Base-by-base conservation (phyloP, 2,329 filamentous ascomycete species). In the Phaeosphaeriaceae sp. region DNA sequence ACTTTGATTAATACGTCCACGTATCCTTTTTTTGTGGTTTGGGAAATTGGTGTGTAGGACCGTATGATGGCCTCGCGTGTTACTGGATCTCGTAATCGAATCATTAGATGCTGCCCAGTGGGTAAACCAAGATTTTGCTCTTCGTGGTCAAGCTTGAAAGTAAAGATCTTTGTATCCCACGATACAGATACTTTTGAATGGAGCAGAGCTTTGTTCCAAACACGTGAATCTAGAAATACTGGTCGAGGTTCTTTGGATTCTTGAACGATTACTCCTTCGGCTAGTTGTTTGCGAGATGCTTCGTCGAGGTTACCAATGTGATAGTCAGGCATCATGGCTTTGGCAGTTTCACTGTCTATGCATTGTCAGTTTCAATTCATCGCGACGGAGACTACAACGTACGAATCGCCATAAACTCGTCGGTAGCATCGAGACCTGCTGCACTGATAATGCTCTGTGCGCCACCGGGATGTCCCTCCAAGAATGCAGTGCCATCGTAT, bases 351-450 rank as follows among this genome's bases (percentile, higher is more conserved):
- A 69, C 88, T 92, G 71, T 96, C 90, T 93, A 38, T 30, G 30
- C 42, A 11, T 5, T 53, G 50, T 74, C 59, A 75, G 67, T 33
- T 42, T 47, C 12, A n/a, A 26, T 26, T 37, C n/a, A 37, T 6
- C 17, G 6, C 12, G 1, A 8, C n/a, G 21, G 4, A 23, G 6
- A 12, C 8, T n/a, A 7, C 6, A 7, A 42, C 89, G 81, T 79
- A 93, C 90, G 92, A 63, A 97, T 97, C 12, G 89, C 88, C 76
- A 95, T 83, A 70, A 96, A 97, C 60, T 97, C 92, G 64, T 96
- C 92, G 0, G 88, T 89, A 8, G 84, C 84, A 72, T 97, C 92
- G 63, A 89, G 79, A 0, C 87, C 91, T n/a, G 91, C 92, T 3
- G 87, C 90, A 21, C 87, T 87, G 44, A 88, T 81, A 66, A 97